A percentile compares a stretch with the other conserved stretches of the same genome.
Conservation (phyloP, 768 basidiomycete genomes). For the Suillus hirtellus region DNA sequence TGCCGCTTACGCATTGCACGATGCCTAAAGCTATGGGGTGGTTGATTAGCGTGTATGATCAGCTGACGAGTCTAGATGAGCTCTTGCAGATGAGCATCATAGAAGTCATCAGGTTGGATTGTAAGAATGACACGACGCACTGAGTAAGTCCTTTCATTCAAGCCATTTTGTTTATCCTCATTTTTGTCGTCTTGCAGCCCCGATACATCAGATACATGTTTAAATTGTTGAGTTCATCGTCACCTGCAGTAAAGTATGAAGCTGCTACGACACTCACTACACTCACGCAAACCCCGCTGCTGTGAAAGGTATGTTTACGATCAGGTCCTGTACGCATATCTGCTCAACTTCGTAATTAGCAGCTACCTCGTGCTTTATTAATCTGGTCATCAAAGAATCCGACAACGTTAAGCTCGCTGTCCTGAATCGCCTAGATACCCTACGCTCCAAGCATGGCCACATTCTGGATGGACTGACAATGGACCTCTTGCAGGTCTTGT, state of each 20-base stretch:
- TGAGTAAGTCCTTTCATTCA: slow-evolving; percentile 51
- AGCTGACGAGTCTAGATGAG: slow-evolving; percentile 82
- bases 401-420: slow-evolving; percentile 99
- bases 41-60: slow-evolving; percentile 82
- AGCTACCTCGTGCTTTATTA: slow-evolving; percentile 85
- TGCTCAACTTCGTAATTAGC: slow-evolving; percentile 47
- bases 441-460: slow-evolving; percentile 83
- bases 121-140: slow-evolving; percentile 41
- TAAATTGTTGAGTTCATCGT: slow-evolving; percentile 80
- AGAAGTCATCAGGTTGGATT: slow-evolving; percentile 85
- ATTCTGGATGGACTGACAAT: slow-evolving; percentile 90
- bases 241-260: slow-evolving; percentile 96
- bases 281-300: slow-evolving; percentile 95
- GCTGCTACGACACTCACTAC: slow-evolving; percentile 94
- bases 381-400: slow-evolving; percentile 89
- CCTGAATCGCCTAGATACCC: slow-evolving; percentile 80
- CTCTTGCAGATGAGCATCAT: slow-evolving; percentile 94
- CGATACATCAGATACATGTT: slow-evolving; percentile 90
- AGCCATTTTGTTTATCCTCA: slow-evolving; percentile 12
- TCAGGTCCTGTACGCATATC: neutral
- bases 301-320: slow-evolving; percentile 69
- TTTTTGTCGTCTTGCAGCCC: slow-evolving; percentile 46
- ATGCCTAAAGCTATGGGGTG: slow-evolving; percentile 93
- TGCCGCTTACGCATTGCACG: slow-evolving; percentile 43
- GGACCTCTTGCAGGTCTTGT: slow-evolving; percentile 91